Base-by-base conservation (phyloP, 2,329 filamentous ascomycete species). In the Colletotrichum eremochloae region DNA sequence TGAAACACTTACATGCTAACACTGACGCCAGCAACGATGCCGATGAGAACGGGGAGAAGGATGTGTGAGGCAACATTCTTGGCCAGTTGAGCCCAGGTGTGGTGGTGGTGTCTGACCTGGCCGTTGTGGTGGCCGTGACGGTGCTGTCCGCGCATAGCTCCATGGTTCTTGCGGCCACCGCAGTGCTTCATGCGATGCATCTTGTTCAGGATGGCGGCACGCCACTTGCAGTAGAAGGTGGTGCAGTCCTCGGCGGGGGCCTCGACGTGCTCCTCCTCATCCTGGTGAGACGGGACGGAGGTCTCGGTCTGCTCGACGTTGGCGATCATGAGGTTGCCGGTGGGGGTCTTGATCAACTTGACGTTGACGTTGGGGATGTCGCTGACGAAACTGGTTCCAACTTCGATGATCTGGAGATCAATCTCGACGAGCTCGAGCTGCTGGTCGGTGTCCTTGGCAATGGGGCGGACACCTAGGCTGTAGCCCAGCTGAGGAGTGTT, bases 31-130 rank as follows among this genome's bases (percentile, higher is more conserved):
- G 91, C 90, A 33, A 90, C 86, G 74, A 94, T 86, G 71, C 93
- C 93, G 74, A 94, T 86, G 64, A 92, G 82, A 65, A 94, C 85
- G 1, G 93, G 92, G 50, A 94, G 84, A 60, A 94, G 80, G 56
- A 94, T 86, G 73, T 91, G 89, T 48, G 89, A 84, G 74, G 88
- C 84, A 62, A 92, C 84, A 76, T 88, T 88, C 77, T 85, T 84
- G 58, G 90, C 75, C 36, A 90, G 80, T 72, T 84, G 82, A 65
- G 83, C 80, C 82, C 88, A 87, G 67, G 76, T 79, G 75, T 80
- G 79, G 65, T 80, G 74, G 72, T 75, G 78, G 36, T 72, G 62
- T 58, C 65, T 69, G 18, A 72, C 58, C 44, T 80, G 79, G 69
- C 81, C 60, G 79, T 71, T 76, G 79, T 77, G 77, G 68, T 79